Evolutionary conservation across 2,329 filamentous ascomycete genomes (phyloP).

Genomic region (Colletotrichum sp.): DNA sequence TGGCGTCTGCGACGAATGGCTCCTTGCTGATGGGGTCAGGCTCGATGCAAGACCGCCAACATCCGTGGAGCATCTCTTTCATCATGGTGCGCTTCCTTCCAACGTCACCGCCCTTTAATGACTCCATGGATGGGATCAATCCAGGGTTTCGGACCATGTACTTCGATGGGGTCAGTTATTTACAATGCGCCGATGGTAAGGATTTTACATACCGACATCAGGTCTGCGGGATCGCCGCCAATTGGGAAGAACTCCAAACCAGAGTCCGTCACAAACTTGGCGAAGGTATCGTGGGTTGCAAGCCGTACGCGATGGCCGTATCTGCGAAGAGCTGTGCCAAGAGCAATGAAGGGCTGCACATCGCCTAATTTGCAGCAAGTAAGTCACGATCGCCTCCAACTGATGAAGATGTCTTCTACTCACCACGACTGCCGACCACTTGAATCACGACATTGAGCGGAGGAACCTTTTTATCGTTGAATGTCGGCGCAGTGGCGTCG

Average conservation of each 20-base stretch:
- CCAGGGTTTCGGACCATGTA: conserved; percentile 36
- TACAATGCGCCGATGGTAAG: too few relatives aligned
- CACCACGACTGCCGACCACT: conserved; percentile 23
- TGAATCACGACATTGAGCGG: conserved; percentile 21
- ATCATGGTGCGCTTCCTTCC: conserved; percentile 31
- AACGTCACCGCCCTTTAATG: conserved; percentile 30
- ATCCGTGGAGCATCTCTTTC: conserved; percentile 31
- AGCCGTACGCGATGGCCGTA: conserved; percentile 49
- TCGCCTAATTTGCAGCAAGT: conserved; percentile 37
- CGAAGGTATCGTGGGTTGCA: conserved; percentile 55
- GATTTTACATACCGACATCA: conserved; percentile 33
- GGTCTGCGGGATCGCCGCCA: conserved; percentile 54
- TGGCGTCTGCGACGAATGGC: conserved; percentile 53
- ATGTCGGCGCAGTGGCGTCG: not conserved
- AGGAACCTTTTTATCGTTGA: not conserved
- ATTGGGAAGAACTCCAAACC: conserved; percentile 59
- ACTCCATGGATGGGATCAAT: conserved; percentile 31
- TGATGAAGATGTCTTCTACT: not conserved
- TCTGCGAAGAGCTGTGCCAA: conserved; percentile 46
- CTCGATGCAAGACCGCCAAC: conserved; percentile 34
- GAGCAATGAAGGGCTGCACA: conserved; percentile 54
- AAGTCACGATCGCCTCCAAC: not conserved
- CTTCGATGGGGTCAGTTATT: conserved; percentile 2
- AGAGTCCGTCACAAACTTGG: conserved; percentile 49
- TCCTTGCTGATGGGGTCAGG: conserved; percentile 21